Evolutionary conservation across 805 yeast species (phyloP), one percentile per base, ranked within the genome.

Genomic region (Spencermartinsiella europaea): DNA sequence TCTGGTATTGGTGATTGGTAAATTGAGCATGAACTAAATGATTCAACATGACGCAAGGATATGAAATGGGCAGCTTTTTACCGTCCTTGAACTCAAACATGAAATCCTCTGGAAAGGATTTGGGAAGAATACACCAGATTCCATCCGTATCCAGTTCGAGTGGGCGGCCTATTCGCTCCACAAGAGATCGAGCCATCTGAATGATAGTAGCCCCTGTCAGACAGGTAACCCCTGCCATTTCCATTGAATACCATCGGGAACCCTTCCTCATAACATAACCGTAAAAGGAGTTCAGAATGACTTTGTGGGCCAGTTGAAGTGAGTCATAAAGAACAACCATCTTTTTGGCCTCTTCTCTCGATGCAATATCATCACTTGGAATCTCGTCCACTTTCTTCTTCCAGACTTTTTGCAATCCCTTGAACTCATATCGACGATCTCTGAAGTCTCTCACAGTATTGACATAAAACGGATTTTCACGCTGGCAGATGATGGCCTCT

Each of bases 211-310:
- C 96, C 44, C 99, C 99, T 0, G 99, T 93, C 41, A 90, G 73
- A 74, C 99, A 95, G 0, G 99, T 93, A 16, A 93, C 93, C 52
- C 99, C 99, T 0, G 99, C 99, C 99, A 95, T 93, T 65, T 93
- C 99, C 93, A 93, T 89, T 0, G 99, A 93, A 60, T 90, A 93
- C 99, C 99, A 93, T 50, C 99, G 76, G 0, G 99, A 93, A 34
- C 99, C 99, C 60, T 93, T 93, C 67, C 99, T 79, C 99, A 93
- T 93, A 12, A 93, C 99, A 60, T 93, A 93, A 42, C 99, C 99
- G 59, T 93, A 93, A 63, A 93, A 93, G 0, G 98, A 91, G 61
- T 93, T 93, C 59, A 93, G 74, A 68, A 93, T 93, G 61, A 91
- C 97, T 61, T 93, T 93, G 65, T 93, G 98, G 0, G 99, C 99